A percentile compares a stretch with the other conserved stretches of the same genome.
These are phyloP conservation scores for Mycena polygramma DNA, from an alignment of 768 basidiomycete genomes.

Conservation along the genomic window DNA sequence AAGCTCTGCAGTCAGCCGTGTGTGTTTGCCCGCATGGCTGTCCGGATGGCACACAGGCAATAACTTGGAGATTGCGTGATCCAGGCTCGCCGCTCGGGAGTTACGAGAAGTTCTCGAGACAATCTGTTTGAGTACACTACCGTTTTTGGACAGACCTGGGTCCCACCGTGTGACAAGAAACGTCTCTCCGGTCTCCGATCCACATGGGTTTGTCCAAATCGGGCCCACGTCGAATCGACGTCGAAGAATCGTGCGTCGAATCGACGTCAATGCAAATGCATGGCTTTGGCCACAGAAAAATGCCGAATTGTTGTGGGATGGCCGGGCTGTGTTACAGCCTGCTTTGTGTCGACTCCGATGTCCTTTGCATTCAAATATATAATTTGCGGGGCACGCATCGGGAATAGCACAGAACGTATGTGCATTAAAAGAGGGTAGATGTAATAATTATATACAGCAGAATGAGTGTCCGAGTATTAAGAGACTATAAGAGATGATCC, in stretches of 20 bases:
- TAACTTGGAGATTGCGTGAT: too few relatives aligned
- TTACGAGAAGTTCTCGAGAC: too few relatives aligned
- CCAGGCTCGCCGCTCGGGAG: too few relatives aligned
- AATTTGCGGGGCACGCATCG: not conserved
- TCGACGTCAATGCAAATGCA: not conserved
- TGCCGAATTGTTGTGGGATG: not conserved
- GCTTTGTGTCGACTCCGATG: not conserved
- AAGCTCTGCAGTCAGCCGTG: too few relatives aligned
- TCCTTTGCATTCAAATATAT: not conserved
- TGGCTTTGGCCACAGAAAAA: not conserved
- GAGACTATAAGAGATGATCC: not conserved
- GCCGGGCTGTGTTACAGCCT: not conserved
- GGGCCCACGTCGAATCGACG: too few relatives aligned
- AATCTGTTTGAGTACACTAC: too few relatives aligned
- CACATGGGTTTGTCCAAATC: constrained; percentile 2
- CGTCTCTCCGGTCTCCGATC: not conserved
- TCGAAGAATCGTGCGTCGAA: not conserved
- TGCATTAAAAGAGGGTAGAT: not conserved
- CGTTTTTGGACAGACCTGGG: constrained; percentile 2
- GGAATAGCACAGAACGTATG: not conserved
- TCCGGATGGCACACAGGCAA: too few relatives aligned
- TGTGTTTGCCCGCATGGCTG: too few relatives aligned
- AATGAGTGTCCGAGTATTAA: not conserved
- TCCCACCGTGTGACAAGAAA: not conserved
- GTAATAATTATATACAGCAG: constrained; percentile 2